These are phyloP conservation scores for Pythium pectinolyticum DNA, from an alignment of 352 stramenopile genomes.

Conservation along the genomic window DNA sequence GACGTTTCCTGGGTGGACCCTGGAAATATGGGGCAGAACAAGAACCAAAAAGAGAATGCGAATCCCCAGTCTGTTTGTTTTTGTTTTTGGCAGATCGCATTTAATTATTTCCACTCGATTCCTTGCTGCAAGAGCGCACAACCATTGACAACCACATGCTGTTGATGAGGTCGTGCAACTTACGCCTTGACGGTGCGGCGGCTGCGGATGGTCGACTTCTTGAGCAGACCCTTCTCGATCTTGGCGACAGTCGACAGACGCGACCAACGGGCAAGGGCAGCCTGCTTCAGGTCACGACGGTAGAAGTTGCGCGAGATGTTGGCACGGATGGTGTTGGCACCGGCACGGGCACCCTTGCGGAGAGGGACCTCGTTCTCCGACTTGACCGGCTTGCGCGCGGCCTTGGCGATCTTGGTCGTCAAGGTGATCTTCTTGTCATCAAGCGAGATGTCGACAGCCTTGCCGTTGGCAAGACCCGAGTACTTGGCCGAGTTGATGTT, in stretches of 20 bases:
- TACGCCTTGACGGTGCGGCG: conserved; percentile 77
- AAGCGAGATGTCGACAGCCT: conserved; percentile 91
- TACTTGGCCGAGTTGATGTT: conserved; percentile 97
- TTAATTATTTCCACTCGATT: conserved; percentile 40
- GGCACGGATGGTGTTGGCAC: conserved; percentile 84
- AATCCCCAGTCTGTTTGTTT: conserved; percentile 3
- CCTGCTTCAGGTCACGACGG: conserved; percentile 84
- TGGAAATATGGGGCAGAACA: background rate
- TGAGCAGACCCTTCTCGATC: conserved; percentile 85
- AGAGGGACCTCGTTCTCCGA: conserved; percentile 71
- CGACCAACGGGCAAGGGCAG: conserved; percentile 84
- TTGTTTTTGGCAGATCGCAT: conserved; percentile 27
- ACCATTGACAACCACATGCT: conserved; percentile 14
- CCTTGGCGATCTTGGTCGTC: conserved; percentile 83
- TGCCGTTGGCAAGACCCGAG: conserved; percentile 92
- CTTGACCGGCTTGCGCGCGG: conserved; percentile 67
- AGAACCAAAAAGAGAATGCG: background rate
- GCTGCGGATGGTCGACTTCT: conserved; percentile 84
- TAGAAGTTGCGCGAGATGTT: conserved; percentile 90
- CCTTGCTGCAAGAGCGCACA: conserved; percentile 9
- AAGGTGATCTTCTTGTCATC: conserved; percentile 87
- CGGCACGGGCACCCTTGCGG: conserved; percentile 80
- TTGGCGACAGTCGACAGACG: conserved; percentile 85
- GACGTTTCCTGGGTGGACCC: background rate
- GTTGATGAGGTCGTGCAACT: conserved; percentile 16